Evolutionary conservation across 345 rosid genomes (phyloP), one percentile per base, ranked within the genome.

Genomic region (Hirschfeldia incana): DNA sequence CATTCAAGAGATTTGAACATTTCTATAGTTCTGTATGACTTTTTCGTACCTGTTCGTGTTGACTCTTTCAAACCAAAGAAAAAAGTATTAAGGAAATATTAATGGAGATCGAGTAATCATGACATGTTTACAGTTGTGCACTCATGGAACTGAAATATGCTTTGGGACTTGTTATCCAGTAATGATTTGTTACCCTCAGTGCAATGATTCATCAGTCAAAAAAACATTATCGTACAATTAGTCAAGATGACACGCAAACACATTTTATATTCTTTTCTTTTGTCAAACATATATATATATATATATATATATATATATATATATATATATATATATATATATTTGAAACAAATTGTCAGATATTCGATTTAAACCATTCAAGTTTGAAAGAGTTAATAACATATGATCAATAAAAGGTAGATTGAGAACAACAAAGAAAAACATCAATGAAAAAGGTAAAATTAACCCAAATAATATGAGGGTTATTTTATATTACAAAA

Each of bases 91-190:
- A 21, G 57, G 69, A 67, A 78, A 60, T 66, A 9, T 7, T 11
- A 10, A 17, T 15, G 70, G 55, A 37, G 79, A 74, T 79, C 74
- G 71, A 68, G 79, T 69, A 75, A 69, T 70, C 15, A 75, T 80
- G 62, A 75, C 76, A 63, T 42, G 79, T 64, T 80, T 80, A 75
- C 76, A 80, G 83, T 70, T 80, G 75, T 64, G 76, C 79, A 80
- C 79, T 80, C 76, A 80, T 80, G 79, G 70, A 80, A 75, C 79
- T 80, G 79, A 75, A 75, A 70, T 70, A 70, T 39, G 76, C 76
- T 68, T 88, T 85, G 92, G 89, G 85, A 90, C 86, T 87, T 88
- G 92, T 77, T 80, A 67, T 88, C 82, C 84, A 80, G 81, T 82
- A 80, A 84, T 87, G 83, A 82, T 81, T 78, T 79, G 82, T 78